Evolutionary conservation across 2,329 filamentous ascomycete species (phyloP).

Genomic region (Apiospora saccharicola): DNA sequence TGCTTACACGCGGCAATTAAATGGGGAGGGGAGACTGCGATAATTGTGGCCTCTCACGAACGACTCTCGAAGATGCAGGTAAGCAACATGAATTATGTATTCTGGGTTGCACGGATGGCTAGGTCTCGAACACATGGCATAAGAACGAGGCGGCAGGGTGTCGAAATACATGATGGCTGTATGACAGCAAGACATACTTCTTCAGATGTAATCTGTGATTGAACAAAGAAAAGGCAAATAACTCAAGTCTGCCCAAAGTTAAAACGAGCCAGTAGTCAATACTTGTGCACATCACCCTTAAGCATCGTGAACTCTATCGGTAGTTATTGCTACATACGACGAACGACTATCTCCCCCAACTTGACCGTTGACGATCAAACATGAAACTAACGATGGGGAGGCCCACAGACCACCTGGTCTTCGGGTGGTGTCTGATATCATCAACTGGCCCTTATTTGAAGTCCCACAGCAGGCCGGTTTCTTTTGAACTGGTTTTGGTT

Average conservation of each 20-base stretch:
- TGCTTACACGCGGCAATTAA: not conserved
- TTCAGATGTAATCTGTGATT: not conserved
- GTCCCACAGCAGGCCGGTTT: not conserved
- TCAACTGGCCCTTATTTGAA: not conserved
- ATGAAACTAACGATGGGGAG: not conserved
- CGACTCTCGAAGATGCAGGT: not conserved
- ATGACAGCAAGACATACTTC: not conserved
- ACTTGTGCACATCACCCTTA: not conserved
- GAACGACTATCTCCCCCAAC: not conserved
- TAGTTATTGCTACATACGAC: not conserved
- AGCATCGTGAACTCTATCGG: not conserved
- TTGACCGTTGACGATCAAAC: not conserved
- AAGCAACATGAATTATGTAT: not conserved
- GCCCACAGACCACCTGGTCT: conserved; percentile 7
- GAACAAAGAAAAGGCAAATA: not conserved
- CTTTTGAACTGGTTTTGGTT: not conserved
- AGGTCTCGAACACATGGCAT: not conserved
- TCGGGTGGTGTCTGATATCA: conserved; percentile 15
- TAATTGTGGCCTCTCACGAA: not conserved
- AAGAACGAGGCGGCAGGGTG: not conserved
- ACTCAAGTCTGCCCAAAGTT: not conserved
- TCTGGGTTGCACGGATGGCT: not conserved
- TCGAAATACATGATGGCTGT: not conserved
- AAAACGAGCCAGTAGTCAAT: not conserved
- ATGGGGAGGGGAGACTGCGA: not conserved